Conservation (phyloP, 2,329 filamentous ascomycete species). For the Clonostachys solani region DNA sequence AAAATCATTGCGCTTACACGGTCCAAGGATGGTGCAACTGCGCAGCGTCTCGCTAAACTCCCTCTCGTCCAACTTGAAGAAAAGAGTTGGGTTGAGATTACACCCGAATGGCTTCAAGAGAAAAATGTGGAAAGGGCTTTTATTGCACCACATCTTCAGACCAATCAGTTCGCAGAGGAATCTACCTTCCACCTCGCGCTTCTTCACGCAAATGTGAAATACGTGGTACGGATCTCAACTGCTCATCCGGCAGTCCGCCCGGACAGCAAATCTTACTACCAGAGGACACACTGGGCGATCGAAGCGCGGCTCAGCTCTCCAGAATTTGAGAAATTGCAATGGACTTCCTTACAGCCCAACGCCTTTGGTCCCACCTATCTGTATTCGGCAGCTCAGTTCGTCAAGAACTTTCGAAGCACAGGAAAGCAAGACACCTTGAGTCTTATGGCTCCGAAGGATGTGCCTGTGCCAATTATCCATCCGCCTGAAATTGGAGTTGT, state of each 20-base stretch:
- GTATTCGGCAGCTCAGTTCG: slow-evolving; percentile 13
- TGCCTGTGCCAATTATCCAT: slow-evolving; percentile 21
- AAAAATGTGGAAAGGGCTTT: slow-evolving; percentile 27
- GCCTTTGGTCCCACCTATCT: slow-evolving; percentile 9
- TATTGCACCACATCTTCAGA: slow-evolving; percentile 29
- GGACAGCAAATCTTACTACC: slow-evolving; percentile 24
- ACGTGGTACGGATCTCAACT: slow-evolving; percentile 36
- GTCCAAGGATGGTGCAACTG: slow-evolving; percentile 4
- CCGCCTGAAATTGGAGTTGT: slow-evolving; percentile 24
- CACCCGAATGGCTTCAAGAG: slow-evolving; percentile 29
- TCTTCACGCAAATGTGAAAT: slow-evolving; percentile 28
- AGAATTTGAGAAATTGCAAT: slow-evolving; percentile 25
- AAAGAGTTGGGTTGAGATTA: slow-evolving; percentile 28
- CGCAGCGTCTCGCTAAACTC: slow-evolving; percentile 20
- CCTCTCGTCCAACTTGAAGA: slow-evolving; percentile 26
- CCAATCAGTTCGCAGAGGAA: slow-evolving; percentile 32
- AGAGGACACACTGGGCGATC: slow-evolving; percentile 32
- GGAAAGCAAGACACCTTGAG: slow-evolving; percentile 20
- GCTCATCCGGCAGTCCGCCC: slow-evolving; percentile 27
- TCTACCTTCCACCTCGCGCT: slow-evolving; percentile 25
- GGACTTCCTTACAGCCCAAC: slow-evolving; percentile 34
- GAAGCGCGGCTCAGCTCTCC: slow-evolving; percentile 26
- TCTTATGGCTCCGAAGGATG: slow-evolving; percentile 18
- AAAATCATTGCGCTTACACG: slow-evolving; percentile 12
- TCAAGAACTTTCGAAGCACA: slow-evolving; percentile 24